Evolutionary conservation across 2,329 filamentous ascomycete species (phyloP), one percentile per base, ranked within the genome.

Genomic region (Diaporthe humulicola): DNA sequence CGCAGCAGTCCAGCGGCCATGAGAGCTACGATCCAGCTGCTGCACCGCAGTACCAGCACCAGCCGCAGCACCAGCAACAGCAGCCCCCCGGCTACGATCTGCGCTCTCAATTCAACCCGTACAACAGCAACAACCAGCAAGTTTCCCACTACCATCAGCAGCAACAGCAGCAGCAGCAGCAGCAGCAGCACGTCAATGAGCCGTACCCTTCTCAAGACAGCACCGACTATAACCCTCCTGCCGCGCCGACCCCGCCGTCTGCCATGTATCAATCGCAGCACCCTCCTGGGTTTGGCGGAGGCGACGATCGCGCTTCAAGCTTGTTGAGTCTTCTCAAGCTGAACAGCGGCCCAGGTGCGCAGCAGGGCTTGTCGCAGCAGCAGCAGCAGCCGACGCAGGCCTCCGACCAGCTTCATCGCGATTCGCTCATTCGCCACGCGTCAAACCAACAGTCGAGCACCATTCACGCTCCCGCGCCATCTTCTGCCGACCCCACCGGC

Each of bases 281-380:
- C 56, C 83, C 84, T 6, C 81, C 84, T 22, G 82, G 81, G 25
- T 77, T 84, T 75, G 74, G 76, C n/a, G 73, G 78, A 22, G 80
- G 81, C 42, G 80, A 81, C 54, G 88, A 89, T 70, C 88, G 89
- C 78, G 90, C 88, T 56, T 85, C 87, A 73, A 90, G 88, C 77
- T 81, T 92, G 78, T 84, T 92, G 80, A 91, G 90, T 78, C 85
- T 92, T 73, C 87, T 92, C 81, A 92, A 92, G 85, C 91, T 91
- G 79, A 90, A 87, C 77, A 84, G 86, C 60, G 83, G 83, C 66
- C 77, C 77, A 56, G 75, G 75, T 57, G 67, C 56, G 19, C 74
- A 76, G 73, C 75, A 72, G 74, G 73, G n/a, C 74, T 75, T 60
- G 76, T 75, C 64, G 19, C 75, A 81, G 42, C 75, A 66, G 19